phyloP scores from a whole-genome alignment of 768 basidiomycete genomes.

The Trametes coccinea region DNA sequence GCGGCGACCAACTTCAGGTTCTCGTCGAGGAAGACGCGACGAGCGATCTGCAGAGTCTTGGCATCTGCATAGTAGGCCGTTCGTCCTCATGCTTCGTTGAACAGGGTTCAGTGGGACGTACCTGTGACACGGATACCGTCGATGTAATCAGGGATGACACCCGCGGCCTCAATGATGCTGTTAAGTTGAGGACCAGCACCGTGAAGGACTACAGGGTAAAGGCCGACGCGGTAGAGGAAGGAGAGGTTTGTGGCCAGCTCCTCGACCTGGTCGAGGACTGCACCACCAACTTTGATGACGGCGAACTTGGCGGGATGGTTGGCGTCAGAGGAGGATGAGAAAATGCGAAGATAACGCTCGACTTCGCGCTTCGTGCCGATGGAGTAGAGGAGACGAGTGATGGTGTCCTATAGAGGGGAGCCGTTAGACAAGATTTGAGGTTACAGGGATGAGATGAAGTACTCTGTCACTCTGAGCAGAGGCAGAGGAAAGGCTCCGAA shows the following conservation, averaged over 20 bases:
- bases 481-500: slow-evolving; percentile 44
- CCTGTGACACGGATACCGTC: slow-evolving; percentile 98
- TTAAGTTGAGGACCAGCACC: slow-evolving; percentile 96
- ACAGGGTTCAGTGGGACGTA: slow-evolving; percentile 34
- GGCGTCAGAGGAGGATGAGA: slow-evolving; percentile 89
- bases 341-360: slow-evolving; percentile 96
- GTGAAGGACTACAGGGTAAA: slow-evolving; percentile 97
- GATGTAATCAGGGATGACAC: slow-evolving; percentile 94
- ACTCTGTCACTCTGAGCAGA: slow-evolving; percentile 76
- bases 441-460: no score
- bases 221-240: slow-evolving; percentile 94
- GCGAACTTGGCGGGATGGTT: slow-evolving; percentile 93
- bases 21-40: slow-evolving; percentile 95
- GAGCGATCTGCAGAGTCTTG: slow-evolving; percentile 91
- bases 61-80: slow-evolving; percentile 55
- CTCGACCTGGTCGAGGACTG: slow-evolving; percentile 88
- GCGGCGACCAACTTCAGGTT: slow-evolving; percentile 94
- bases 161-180: slow-evolving; percentile 88
- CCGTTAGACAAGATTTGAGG: no score
- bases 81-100: background rate
- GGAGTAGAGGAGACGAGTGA: slow-evolving; percentile 93
- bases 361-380: slow-evolving; percentile 97
- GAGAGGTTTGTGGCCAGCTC: slow-evolving; percentile 94
- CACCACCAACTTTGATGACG: slow-evolving; percentile 98
- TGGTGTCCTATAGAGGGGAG: slow-evolving; percentile 85